Conservation (phyloP, 2,329 filamentous ascomycete species). For the Penicillium glabrum region DNA sequence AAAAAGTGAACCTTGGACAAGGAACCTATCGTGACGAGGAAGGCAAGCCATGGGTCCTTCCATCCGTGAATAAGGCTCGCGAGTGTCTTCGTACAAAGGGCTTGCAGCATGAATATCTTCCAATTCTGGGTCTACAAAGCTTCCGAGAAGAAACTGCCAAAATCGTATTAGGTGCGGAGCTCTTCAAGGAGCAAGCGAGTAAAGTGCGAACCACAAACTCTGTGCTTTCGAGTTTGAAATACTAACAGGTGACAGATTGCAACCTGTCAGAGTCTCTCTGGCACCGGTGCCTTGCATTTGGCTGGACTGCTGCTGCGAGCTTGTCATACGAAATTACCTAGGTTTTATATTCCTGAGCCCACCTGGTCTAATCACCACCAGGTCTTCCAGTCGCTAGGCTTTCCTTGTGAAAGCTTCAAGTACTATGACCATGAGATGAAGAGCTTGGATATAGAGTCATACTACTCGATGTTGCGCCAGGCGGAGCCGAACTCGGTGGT, state of each 20-base stretch:
- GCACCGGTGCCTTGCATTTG: slow-evolving; percentile 55
- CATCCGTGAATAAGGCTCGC: slow-evolving; percentile 26
- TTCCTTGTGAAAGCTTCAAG: slow-evolving; percentile 58
- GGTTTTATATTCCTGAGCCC: slow-evolving; percentile 82
- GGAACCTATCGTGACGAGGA: slow-evolving; percentile 38
- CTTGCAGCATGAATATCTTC: slow-evolving; percentile 94
- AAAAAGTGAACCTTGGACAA: slow-evolving; percentile 37
- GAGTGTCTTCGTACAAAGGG: slow-evolving; percentile 58
- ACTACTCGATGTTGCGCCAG: slow-evolving; percentile 9
- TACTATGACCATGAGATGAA: slow-evolving; percentile 23
- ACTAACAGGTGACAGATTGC: slow-evolving; percentile 22
- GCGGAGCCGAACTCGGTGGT: slow-evolving; percentile 15
- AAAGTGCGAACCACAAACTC: slow-evolving; percentile 13
- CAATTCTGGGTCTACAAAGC: slow-evolving; percentile 77
- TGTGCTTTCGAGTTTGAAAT: too few species aligned
- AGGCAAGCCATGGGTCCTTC: slow-evolving; percentile 36
- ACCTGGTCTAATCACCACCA: slow-evolving; percentile 98
- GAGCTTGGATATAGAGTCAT: slow-evolving; percentile 21
- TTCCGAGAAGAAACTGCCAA: slow-evolving; percentile 85
- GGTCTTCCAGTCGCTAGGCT: slow-evolving; percentile 83
- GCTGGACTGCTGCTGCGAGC: slow-evolving; percentile 21
- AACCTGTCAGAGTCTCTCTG: slow-evolving; percentile 88
- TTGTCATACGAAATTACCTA: slow-evolving; percentile 14
- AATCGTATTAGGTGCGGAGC: slow-evolving; percentile 68
- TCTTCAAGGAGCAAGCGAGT: slow-evolving; percentile 4